phyloP scores from a whole-genome alignment of 1,284 basidiomycete genomes.

The Tylopilus sp. region DNA sequence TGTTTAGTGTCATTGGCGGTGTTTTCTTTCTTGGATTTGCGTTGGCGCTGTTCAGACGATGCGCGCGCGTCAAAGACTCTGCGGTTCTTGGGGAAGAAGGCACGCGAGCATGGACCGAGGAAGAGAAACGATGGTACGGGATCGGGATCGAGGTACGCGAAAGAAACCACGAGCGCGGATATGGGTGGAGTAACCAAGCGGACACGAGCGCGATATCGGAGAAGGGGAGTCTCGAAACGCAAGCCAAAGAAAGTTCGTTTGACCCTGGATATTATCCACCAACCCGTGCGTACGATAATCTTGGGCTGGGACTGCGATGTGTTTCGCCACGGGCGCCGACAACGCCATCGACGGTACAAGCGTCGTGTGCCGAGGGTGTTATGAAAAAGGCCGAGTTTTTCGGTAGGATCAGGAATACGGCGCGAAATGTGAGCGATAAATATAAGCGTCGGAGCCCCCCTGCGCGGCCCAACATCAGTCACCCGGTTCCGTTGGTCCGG shows the following conservation, averaged over 20 bases:
- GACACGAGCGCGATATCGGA: conserved; percentile 29
- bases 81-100: conserved; percentile 57
- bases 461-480: conserved; percentile 47
- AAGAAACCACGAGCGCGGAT: conserved; percentile 20
- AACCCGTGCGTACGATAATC: conserved; percentile 34
- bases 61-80: conserved; percentile 52
- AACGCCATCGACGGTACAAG: conserved; percentile 27
- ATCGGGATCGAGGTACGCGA: conserved; percentile 39
- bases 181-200: conserved; percentile 32
- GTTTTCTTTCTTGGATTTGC: conserved; percentile 50
- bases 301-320: conserved; percentile 49
- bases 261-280: conserved; percentile 21
- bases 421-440: conserved; percentile 61
- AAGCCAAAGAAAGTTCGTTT: conserved; percentile 27
- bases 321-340: conserved; percentile 30
- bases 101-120: conserved; percentile 49
- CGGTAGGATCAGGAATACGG: conserved; percentile 52
- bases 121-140: conserved; percentile 65
- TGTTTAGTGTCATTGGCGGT: conserved; percentile 60
- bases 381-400: conserved; percentile 68
- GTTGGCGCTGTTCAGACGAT: conserved; percentile 53
- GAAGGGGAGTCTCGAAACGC: conserved; percentile 27
- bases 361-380: conserved; percentile 40
- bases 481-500: conserved; percentile 42
- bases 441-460: conserved; percentile 39